Conservation (phyloP, 768 basidiomycete species). For the Boletus insuetus region DNA sequence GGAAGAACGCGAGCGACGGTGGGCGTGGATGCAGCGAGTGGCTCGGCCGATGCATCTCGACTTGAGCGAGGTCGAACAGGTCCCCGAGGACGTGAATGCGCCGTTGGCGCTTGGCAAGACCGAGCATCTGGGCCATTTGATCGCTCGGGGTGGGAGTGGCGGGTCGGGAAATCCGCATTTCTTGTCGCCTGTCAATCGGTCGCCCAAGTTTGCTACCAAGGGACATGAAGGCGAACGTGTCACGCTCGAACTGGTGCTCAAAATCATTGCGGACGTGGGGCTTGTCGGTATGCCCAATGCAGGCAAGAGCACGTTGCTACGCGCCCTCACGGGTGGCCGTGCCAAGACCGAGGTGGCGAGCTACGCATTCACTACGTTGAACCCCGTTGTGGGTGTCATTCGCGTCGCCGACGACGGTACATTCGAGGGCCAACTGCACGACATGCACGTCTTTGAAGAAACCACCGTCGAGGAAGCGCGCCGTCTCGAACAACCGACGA, state of each 20-base stretch:
- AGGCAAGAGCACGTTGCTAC: slow-evolving; percentile 87
- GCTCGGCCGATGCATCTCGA: slow-evolving; percentile 54
- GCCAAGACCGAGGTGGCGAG: slow-evolving; percentile 83
- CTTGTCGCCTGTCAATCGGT: slow-evolving; percentile 59
- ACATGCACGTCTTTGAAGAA: slow-evolving; percentile 59
- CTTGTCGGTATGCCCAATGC: slow-evolving; percentile 96
- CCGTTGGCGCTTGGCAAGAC: slow-evolving; percentile 60
- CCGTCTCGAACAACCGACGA: slow-evolving; percentile 35
- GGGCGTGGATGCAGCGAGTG: slow-evolving; percentile 42
- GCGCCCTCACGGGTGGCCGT: slow-evolving; percentile 83
- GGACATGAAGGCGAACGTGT: slow-evolving; percentile 71
- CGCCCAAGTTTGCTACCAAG: slow-evolving; percentile 84
- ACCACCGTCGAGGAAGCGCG: slow-evolving; percentile 53
- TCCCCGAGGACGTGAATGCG: slow-evolving; percentile 37
- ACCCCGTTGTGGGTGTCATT: slow-evolving; percentile 90
- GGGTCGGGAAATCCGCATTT: slow-evolving; percentile 93
- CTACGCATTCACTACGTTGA: slow-evolving; percentile 94
- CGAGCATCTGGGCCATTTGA: slow-evolving; percentile 56
- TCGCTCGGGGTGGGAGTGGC: slow-evolving; percentile 75
- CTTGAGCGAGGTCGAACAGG: slow-evolving; percentile 50
- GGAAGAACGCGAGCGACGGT: slow-evolving; percentile 60
- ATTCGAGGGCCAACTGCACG: slow-evolving; percentile 59
- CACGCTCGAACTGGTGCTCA: slow-evolving; percentile 87
- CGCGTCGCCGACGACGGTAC: slow-evolving; percentile 77
- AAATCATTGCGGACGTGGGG: slow-evolving; percentile 92